Conservation (phyloP, 768 basidiomycete species). For the Leccinum imitatum region DNA sequence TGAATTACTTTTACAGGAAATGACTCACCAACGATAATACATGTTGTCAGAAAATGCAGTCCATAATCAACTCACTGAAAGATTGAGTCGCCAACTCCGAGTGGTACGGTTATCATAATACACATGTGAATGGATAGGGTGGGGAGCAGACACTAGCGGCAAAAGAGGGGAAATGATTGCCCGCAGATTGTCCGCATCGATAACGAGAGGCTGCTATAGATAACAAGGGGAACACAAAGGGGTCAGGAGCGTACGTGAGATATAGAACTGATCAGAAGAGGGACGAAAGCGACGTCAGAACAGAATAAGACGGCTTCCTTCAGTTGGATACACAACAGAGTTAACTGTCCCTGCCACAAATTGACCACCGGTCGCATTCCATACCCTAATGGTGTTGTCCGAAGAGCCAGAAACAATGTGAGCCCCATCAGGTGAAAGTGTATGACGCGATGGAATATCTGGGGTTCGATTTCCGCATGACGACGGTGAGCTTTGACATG, state of each 20-base stretch:
- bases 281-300: not conserved
- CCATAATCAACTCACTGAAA: not conserved
- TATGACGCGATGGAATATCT: not conserved
- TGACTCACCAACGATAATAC: too few species aligned
- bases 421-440: not conserved
- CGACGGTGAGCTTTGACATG: not conserved
- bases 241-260: not conserved
- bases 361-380: too few species aligned
- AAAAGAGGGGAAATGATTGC: too few species aligned
- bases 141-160: not conserved
- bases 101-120: too few species aligned
- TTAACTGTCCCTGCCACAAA: too few species aligned
- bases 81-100: not conserved
- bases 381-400: not conserved
- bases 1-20: too few species aligned
- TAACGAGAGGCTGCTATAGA: not conserved
- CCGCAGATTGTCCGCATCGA: too few species aligned
- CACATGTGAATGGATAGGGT: too few species aligned
- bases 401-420: not conserved
- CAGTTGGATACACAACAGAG: too few species aligned
- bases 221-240: not conserved
- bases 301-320: too few species aligned
- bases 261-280: not conserved
- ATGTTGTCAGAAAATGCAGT: not conserved
- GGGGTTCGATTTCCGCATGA: not conserved